These are phyloP conservation scores for Paecilomyces fulvus DNA, from an alignment of 2,329 filamentous ascomycete genomes.

Conservation along the genomic window DNA sequence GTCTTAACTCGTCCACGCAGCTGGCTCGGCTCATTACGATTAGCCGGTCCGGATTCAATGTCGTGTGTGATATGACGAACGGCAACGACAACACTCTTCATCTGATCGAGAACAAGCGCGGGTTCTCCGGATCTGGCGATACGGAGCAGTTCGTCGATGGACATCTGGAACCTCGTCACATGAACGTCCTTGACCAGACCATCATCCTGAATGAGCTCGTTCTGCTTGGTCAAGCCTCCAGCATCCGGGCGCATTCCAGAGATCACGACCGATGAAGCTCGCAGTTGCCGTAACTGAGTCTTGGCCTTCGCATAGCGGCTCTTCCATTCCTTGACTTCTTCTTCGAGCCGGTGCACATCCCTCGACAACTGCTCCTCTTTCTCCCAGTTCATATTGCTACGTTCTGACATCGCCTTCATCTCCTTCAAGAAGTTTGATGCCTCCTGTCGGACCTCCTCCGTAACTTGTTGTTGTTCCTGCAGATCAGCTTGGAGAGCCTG, in stretches of 20 bases:
- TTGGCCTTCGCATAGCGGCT: constrained; percentile 80
- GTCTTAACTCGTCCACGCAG: constrained; percentile 64
- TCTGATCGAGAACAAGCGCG: constrained; percentile 67
- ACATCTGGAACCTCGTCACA: constrained; percentile 89
- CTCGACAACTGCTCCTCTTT: constrained; percentile 70
- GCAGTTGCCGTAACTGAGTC: constrained; percentile 73
- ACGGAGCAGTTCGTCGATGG: constrained; percentile 82
- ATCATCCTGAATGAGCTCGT: constrained; percentile 60
- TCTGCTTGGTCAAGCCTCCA: constrained; percentile 53
- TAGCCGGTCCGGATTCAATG: constrained; percentile 52
- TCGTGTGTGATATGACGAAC: constrained; percentile 81
- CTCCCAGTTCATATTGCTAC: constrained; percentile 69
- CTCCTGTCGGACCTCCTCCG: constrained; percentile 77
- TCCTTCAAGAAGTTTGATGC: constrained; percentile 76
- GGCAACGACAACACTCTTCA: constrained; percentile 76
- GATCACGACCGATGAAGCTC: constrained; percentile 70
- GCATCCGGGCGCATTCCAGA: constrained; percentile 37
- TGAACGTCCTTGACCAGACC: constrained; percentile 86
- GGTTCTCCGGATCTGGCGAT: constrained; percentile 66
- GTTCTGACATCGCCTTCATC: constrained; percentile 78
- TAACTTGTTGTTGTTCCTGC: constrained; percentile 68
- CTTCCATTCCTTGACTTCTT: constrained; percentile 83
- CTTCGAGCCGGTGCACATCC: constrained; percentile 67
- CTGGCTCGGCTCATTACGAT: constrained; percentile 47
- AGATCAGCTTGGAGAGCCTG: constrained; percentile 57